Evolutionary conservation across 306 rosid genomes (phyloP).

Genomic region (Cucumis hystrix): DNA sequence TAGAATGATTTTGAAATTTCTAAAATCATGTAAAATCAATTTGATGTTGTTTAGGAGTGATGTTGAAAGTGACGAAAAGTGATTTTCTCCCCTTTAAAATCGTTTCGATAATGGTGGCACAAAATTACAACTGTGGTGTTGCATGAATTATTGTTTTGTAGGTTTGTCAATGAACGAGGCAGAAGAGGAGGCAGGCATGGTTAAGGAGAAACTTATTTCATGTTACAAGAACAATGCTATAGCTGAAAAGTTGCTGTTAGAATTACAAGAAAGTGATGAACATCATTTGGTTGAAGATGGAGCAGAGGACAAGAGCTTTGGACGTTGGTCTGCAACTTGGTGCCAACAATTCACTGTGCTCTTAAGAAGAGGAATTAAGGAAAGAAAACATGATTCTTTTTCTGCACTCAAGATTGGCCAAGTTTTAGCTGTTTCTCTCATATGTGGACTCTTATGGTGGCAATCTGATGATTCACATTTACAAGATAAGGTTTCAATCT

Average conservation of each 20-base stretch:
- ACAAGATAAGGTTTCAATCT: conserved; percentile 45
- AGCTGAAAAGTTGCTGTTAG: conserved; percentile 18
- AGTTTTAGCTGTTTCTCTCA: conserved; percentile 31
- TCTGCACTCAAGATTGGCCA: conserved; percentile 35
- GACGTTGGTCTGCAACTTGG: conserved; percentile 59
- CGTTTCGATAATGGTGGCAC: no score
- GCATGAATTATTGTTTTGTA: conserved; percentile 3
- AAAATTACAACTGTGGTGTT: no score
- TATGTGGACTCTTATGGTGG: conserved; percentile 61
- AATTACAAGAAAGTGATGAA: conserved; percentile 3
- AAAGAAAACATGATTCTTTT: conserved; percentile 43
- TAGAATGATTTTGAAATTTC: no score
- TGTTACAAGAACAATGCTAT: conserved; percentile 16
- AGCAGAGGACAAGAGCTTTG: conserved; percentile 16
- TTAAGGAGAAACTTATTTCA: conserved; percentile 27
- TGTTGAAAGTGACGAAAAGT: no score
- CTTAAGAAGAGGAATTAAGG: conserved; percentile 55
- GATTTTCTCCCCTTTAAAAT: no score
- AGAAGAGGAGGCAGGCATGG: conserved; percentile 15
- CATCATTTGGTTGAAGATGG: not conserved
- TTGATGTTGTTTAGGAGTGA: not conserved
- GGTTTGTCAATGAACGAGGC: conserved; percentile 30
- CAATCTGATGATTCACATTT: conserved; percentile 32
- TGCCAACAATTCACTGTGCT: conserved; percentile 48
- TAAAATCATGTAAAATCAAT: no score